A percentile compares a stretch with the other conserved stretches of the same genome.
phyloP scores from a whole-genome alignment of 306 rosid species.

The Parietaria judaica region DNA sequence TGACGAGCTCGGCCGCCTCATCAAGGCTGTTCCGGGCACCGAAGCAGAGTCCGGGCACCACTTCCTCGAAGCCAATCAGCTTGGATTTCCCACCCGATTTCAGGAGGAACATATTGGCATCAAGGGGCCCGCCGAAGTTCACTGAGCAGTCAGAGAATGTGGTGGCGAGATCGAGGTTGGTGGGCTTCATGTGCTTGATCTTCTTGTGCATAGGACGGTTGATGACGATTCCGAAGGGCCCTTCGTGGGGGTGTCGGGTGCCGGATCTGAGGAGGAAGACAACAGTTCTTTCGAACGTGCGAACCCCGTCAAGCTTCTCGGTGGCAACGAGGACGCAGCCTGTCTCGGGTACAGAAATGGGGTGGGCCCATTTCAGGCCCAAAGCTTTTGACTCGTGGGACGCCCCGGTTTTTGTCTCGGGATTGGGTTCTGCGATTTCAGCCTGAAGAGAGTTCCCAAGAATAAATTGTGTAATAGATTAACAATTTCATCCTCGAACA shows the following conservation, averaged over 20 bases:
- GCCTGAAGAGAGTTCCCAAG: constrained; percentile 42
- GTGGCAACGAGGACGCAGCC: constrained; percentile 97
- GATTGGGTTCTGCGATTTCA: constrained; percentile 45
- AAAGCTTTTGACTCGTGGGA: constrained; percentile 44
- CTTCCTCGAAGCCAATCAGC: constrained; percentile 75
- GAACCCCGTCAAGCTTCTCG: constrained; percentile 88
- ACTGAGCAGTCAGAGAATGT: constrained; percentile 81
- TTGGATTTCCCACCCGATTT: constrained; percentile 56
- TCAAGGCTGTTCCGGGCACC: constrained; percentile 88
- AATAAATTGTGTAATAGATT: constrained; percentile 9
- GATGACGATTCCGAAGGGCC: constrained; percentile 86
- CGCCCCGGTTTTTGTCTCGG: constrained; percentile 33
- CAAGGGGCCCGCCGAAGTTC: constrained; percentile 94
- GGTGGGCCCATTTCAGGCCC: constrained; percentile 89
- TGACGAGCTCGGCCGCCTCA: constrained; percentile 75
- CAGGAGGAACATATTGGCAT: constrained; percentile 86
- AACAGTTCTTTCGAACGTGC: constrained; percentile 84
- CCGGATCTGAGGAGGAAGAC: constrained; percentile 92
- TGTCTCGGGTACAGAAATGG: constrained; percentile 82
- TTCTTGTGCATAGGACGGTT: constrained; percentile 88
- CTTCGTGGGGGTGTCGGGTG: constrained; percentile 79
- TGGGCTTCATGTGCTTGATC: constrained; percentile 80
- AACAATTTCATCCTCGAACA: constrained; percentile 2
- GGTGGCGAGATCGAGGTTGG: constrained; percentile 73
- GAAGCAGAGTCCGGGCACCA: constrained; percentile 80